Conservation (phyloP, 176 grass and related monocot genomes). For the Luzula sylvatica region DNA sequence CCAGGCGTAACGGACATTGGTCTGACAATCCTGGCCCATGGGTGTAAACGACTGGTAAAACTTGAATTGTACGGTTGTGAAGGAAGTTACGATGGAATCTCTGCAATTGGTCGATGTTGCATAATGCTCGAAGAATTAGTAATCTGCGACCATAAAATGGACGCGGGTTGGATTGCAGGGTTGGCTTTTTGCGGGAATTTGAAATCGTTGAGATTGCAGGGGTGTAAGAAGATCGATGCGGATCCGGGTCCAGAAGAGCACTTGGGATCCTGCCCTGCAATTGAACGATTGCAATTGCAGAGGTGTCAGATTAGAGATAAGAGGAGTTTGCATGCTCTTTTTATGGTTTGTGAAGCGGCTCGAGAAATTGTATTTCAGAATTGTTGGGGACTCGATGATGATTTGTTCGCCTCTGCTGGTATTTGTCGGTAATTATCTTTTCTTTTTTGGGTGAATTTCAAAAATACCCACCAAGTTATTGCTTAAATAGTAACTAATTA, state of each 20-base stretch:
- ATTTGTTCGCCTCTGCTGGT: constrained; percentile 54
- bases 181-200: constrained; percentile 84
- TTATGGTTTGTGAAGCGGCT: constrained; percentile 65
- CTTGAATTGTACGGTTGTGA: constrained; percentile 74
- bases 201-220: constrained; percentile 64
- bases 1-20: constrained; percentile 80
- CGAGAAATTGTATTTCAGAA: constrained; percentile 63
- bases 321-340: constrained; percentile 47
- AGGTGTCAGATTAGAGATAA: constrained; percentile 63
- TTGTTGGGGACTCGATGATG: constrained; percentile 94
- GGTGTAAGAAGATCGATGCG: constrained; percentile 55
- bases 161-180: constrained; percentile 60
- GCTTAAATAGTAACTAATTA: neutral
- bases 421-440: constrained; percentile 59
- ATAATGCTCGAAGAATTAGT: constrained; percentile 89
- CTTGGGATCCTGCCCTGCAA: constrained; percentile 64
- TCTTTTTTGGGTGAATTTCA: neutral
- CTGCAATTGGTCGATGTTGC: constrained; percentile 77
- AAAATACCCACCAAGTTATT: no score
- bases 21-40: constrained; percentile 92
- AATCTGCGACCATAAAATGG: constrained; percentile 66
- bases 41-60: constrained; percentile 76
- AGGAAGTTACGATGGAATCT: constrained; percentile 80
- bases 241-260: constrained; percentile 71
- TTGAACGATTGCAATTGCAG: constrained; percentile 77